These are phyloP conservation scores for Penicillium sp. DNA, from an alignment of 2,329 filamentous ascomycete genomes.

Conservation along the genomic window DNA sequence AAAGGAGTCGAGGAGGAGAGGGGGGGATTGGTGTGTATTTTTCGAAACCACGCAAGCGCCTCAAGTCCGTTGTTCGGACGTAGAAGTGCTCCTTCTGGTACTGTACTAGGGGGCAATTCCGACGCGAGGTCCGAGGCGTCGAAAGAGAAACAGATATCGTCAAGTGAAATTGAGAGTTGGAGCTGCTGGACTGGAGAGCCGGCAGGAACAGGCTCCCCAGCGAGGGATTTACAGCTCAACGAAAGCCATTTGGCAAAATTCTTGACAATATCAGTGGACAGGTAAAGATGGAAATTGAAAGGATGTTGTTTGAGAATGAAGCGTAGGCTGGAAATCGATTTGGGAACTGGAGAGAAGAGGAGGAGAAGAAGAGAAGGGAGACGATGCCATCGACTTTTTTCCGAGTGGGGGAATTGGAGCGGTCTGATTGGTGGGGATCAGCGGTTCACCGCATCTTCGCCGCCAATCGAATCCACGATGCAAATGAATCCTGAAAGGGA, in stretches of 20 bases:
- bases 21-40: slow-evolving; percentile 11
- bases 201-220: slow-evolving; percentile 59
- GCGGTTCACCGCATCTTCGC: slow-evolving; percentile 33
- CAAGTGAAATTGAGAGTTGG: slow-evolving; percentile 58
- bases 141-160: slow-evolving; percentile 53
- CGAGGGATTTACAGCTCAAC: slow-evolving; percentile 86
- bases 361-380: slow-evolving; percentile 21
- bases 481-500: too few relatives aligned
- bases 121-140: slow-evolving; percentile 46
- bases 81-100: slow-evolving; percentile 36
- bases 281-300: slow-evolving; percentile 20
- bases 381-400: slow-evolving; percentile 21
- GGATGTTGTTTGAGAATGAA: slow-evolving; percentile 14
- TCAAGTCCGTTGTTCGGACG: slow-evolving; percentile 32
- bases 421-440: slow-evolving; percentile 23
- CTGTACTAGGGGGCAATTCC: slow-evolving; percentile 53
- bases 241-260: slow-evolving; percentile 62
- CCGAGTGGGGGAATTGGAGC: slow-evolving; percentile 18
- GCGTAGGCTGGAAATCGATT: neutral
- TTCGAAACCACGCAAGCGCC: slow-evolving; percentile 31
- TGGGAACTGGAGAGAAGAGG: slow-evolving; percentile 14
- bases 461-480: slow-evolving; percentile 8
- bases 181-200: slow-evolving; percentile 81
- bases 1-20: slow-evolving; percentile 14
- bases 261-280: slow-evolving; percentile 61